Evolutionary conservation across 2,329 filamentous ascomycete species (phyloP), one percentile per base, ranked within the genome.

Genomic region (Phaeosphaeriaceae sp.): DNA sequence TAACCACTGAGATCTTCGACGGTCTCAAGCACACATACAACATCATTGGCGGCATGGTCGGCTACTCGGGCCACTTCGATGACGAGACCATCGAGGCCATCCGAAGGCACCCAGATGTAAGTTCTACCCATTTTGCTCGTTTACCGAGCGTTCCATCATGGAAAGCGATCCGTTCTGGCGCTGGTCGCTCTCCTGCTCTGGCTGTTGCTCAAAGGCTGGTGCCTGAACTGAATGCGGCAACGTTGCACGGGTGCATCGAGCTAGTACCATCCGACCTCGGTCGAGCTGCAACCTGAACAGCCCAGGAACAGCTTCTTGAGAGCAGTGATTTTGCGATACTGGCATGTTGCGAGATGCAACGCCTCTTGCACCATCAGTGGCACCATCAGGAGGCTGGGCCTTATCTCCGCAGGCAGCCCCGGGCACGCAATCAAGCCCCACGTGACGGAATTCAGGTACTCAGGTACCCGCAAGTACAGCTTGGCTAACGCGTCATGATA

Each of bases 21-120:
- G 95, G 95, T 70, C 82, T 99, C 73, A 97, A 96, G 88, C 93
- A 98, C 85, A 97, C 92, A 66, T 97, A 95, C 85, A 93, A 96
- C 82, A 92, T 99, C 71, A 91, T 90, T 73, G 88, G 87, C 51
- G 85, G 85, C 63, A 89, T 99, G 80, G 83, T 95, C 73, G 95
- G 95, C 72, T 99, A 99, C 81, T 89, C 95, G 41, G 95, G 95
- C 69, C 92, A 98, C 83, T 99, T 99, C 78, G 91, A 97, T 79
- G 93, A 97, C 72, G 87, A 89, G 65, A 87, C 92, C 74, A 94
- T 99, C 73, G 94, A 98, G 85, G 85, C 94, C 83, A 91, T 99
- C 82, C 92, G 95, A 75, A 91, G 87, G 73, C 92, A 98, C 80
- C 93, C 95, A 72, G 95, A 99, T 87, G 95, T 99, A 85, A 94